Conservation (phyloP, 805 yeast genomes). For the Metschnikowia borealis region DNA sequence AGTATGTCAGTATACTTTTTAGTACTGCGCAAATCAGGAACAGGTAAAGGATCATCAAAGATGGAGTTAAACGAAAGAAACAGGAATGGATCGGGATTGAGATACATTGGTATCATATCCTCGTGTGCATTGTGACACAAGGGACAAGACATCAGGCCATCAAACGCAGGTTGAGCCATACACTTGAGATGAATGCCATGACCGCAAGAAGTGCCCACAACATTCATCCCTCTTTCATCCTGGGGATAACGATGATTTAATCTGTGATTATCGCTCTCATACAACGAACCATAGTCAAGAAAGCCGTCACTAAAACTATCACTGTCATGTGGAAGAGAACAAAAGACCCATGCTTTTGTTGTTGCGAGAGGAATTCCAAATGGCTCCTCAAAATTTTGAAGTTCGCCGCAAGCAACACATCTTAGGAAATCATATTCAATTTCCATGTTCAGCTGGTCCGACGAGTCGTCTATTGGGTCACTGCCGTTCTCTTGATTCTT, state of each 20-base stretch:
- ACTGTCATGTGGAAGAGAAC: conserved; percentile 39
- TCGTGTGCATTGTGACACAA: conserved; percentile 45
- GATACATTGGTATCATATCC: conserved; percentile 1
- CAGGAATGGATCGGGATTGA: neutral
- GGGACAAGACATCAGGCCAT: conserved; percentile 39
- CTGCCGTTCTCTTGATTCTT: conserved; percentile 23
- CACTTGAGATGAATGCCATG: conserved; percentile 52
- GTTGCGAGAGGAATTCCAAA: conserved; percentile 59
- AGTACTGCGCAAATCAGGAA: neutral
- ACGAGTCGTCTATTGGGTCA: neutral
- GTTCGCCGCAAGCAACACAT: conserved; percentile 26
- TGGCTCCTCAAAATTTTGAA: conserved; percentile 30
- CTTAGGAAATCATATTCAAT: conserved; percentile 5
- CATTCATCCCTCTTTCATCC: conserved; percentile 16
- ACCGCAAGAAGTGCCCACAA: conserved; percentile 32
- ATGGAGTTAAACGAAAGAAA: neutral
- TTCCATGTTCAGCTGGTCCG: neutral
- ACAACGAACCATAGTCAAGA: conserved; percentile 7
- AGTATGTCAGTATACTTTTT: neutral
- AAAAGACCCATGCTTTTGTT: conserved; percentile 44
- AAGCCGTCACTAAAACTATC: conserved; percentile 21
- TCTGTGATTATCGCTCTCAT: neutral
- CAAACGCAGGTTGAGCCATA: conserved; percentile 22
- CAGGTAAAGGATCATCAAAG: neutral
- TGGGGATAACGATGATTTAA: conserved; percentile 10